Conservation (phyloP, 176 grass and related monocot species). For the Zoysia japonica region DNA sequence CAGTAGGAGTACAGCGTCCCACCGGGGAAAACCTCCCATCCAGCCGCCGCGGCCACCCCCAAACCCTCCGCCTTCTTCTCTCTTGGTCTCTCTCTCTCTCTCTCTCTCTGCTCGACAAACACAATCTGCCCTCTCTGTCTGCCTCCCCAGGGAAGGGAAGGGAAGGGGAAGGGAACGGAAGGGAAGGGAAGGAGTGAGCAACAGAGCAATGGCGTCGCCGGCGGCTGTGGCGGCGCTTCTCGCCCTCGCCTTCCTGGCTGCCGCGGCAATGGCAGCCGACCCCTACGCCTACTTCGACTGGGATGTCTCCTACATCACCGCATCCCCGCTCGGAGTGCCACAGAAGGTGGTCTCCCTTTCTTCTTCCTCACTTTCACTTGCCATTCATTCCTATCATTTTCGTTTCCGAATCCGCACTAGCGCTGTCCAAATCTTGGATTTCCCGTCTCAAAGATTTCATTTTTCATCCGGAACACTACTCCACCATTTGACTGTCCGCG, state of each 20-base stretch:
- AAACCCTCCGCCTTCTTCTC: neutral
- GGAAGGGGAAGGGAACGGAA: neutral
- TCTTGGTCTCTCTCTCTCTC: no score
- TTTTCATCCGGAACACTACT: neutral
- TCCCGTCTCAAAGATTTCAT: neutral
- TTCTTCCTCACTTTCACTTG: neutral
- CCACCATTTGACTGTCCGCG: no score
- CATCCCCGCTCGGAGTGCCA: constrained; percentile 68
- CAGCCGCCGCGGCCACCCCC: neutral
- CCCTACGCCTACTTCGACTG: constrained; percentile 76
- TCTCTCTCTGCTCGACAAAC: no score
- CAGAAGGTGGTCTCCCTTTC: constrained; percentile 48
- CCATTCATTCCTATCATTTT: no score
- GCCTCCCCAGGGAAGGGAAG: neutral
- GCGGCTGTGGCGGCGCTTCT: constrained; percentile 30
- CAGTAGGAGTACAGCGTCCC: neutral
- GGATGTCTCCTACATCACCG: constrained; percentile 92
- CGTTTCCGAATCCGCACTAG: no score
- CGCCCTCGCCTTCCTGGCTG: constrained; percentile 28
- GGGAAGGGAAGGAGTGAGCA: neutral
- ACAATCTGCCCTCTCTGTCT: no score
- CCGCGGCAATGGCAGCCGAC: constrained; percentile 48
- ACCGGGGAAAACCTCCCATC: neutral
- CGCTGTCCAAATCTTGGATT: no score
- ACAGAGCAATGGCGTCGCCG: constrained; percentile 31